Conservation (phyloP, 352 stramenopile genomes). For the Pythium phragmiticola region DNA sequence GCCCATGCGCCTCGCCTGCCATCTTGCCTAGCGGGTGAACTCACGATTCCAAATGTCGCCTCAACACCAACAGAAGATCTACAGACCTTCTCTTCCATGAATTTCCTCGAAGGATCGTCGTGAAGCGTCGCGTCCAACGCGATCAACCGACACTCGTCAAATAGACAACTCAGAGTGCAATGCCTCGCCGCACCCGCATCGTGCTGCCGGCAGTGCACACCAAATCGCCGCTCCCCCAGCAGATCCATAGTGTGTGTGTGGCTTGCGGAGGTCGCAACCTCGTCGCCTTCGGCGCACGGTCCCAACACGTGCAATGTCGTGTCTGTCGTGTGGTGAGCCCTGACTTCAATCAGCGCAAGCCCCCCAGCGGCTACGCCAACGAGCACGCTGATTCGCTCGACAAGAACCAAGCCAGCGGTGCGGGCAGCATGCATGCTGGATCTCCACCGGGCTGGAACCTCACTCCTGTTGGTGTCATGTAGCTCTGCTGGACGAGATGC, state of each 20-base stretch:
- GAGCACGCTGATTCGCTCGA: conserved; percentile 32
- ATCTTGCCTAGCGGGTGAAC: not conserved
- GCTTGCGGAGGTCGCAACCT: conserved; percentile 49
- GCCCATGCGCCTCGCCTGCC: conserved; percentile 1
- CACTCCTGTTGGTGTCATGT: not conserved
- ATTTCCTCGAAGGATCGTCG: not conserved
- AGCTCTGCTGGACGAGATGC: conserved; percentile 52
- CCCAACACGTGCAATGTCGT: conserved; percentile 42
- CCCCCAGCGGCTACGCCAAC: conserved; percentile 17
- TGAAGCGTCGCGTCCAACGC: conserved; percentile 2
- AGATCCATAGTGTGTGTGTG: conserved; percentile 46
- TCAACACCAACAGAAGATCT: too few relatives aligned
- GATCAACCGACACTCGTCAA: not conserved
- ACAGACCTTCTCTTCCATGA: conserved; percentile 8
- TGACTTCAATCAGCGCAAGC: conserved; percentile 40
- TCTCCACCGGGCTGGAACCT: not conserved
- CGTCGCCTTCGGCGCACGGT: conserved; percentile 6
- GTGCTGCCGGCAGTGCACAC: not conserved
- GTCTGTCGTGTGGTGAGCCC: conserved; percentile 48
- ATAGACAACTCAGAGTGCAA: not conserved
- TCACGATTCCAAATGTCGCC: not conserved
- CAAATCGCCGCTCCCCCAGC: conserved; percentile 17
- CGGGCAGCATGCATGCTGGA: not conserved
- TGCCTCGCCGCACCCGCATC: conserved; percentile 12
- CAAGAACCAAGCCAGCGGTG: conserved; percentile 26